These are phyloP conservation scores for Cercis canadensis DNA, from an alignment of 306 rosid genomes.

Conservation along the genomic window DNA sequence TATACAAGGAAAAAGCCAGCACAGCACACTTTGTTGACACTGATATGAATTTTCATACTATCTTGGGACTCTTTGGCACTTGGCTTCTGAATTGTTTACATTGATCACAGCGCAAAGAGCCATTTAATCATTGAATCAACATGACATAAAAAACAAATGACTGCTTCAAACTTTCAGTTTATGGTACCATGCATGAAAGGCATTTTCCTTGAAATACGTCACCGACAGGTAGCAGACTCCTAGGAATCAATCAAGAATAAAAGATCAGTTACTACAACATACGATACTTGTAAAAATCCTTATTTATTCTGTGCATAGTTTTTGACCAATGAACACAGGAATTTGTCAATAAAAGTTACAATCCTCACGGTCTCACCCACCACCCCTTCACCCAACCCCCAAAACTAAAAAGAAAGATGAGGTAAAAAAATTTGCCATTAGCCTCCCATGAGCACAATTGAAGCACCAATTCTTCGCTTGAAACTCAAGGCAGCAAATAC, in stretches of 20 bases:
- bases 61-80: not conserved
- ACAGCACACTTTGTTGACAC: constrained; percentile 5
- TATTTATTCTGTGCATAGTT: not conserved
- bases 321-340: not conserved
- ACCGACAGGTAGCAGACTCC: constrained; percentile 41
- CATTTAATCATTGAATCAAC: no score
- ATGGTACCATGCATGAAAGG: constrained; percentile 19
- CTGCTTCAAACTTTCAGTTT: constrained; percentile 24
- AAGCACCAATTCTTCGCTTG: no score
- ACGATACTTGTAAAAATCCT: not conserved
- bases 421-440: not conserved
- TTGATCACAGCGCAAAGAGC: constrained; percentile 9
- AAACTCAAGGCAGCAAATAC: constrained; percentile 4
- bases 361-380: not conserved
- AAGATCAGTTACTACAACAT: constrained; percentile 26
- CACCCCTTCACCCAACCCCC: constrained; percentile 6
- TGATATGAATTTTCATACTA: constrained; percentile 9
- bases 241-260: constrained; percentile 48
- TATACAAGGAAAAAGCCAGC: constrained; percentile 9
- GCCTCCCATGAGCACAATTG: not conserved
- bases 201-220: constrained; percentile 23
- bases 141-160: no score
- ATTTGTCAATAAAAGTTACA: not conserved
- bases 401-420: not conserved
- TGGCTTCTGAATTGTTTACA: constrained; percentile 9